phyloP scores from a whole-genome alignment of 2,329 filamentous ascomycete species.

The Alternaria conjuncta region DNA sequence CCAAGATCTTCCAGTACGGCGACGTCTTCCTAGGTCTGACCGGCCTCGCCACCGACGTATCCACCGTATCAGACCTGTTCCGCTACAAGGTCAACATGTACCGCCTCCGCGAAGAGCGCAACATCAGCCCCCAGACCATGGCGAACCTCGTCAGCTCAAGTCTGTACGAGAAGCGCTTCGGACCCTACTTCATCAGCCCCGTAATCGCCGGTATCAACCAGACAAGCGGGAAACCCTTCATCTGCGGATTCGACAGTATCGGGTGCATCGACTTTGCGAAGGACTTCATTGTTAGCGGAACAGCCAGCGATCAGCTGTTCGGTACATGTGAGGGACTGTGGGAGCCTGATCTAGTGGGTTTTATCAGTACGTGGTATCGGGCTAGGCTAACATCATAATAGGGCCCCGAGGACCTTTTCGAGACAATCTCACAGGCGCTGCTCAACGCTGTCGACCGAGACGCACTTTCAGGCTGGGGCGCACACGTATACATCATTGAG shows the following conservation, averaged over 20 bases:
- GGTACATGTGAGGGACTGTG: constrained; percentile 98
- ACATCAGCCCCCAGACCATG: constrained; percentile 93
- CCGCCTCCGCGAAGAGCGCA: constrained; percentile 94
- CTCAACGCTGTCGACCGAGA: constrained; percentile 97
- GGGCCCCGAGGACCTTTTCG: constrained; percentile 93
- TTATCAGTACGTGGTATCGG: background rate
- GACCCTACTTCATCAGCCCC: constrained; percentile 93
- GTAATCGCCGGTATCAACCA: constrained; percentile 95
- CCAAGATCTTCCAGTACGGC: constrained; percentile 98
- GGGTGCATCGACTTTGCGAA: constrained; percentile 99
- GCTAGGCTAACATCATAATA: constrained; percentile 45
- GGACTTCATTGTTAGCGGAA: constrained; percentile 98
- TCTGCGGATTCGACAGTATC: constrained; percentile 98
- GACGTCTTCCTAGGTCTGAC: constrained; percentile 95
- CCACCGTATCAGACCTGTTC: constrained; percentile 94
- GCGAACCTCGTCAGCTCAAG: constrained; percentile 87
- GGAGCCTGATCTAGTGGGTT: constrained; percentile 88
- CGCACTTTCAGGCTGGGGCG: constrained; percentile 96
- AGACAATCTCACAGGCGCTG: constrained; percentile 95
- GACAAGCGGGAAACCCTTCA: constrained; percentile 93
- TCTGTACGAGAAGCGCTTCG: constrained; percentile 95
- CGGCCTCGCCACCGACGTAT: constrained; percentile 93
- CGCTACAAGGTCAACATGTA: constrained; percentile 99
- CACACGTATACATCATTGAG: constrained; percentile 99
- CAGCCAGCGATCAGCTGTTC: constrained; percentile 95